Evolutionary conservation across 441 rosid species (phyloP), one percentile per base, ranked within the genome.

Genomic region (Pelargonium cotyledonis): DNA sequence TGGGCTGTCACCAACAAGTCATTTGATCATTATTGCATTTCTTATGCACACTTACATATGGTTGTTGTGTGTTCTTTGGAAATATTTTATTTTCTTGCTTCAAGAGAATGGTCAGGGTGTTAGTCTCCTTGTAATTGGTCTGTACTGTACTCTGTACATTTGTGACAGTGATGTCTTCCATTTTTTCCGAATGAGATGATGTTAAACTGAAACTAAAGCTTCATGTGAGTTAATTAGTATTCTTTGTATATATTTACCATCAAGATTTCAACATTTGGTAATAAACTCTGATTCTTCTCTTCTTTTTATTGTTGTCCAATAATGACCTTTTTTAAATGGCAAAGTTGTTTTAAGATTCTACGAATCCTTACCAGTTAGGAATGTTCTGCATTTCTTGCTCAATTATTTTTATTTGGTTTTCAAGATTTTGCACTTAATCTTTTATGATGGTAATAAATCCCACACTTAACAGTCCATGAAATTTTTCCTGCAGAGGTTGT

Each of bases 401-500:
- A 21, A 44, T 53, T 51, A 21, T 18, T 57, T 1, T 51, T n/a
- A 31, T 14, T 43, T 49, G 57, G 21, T 71, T 53, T 64, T 67
- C 3, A 63, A 55, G 43, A 67, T 3, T 49, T 35, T 14, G 38
- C 10, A 41, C 60, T 65, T 35, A 18, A 11, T 12, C 40, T 35
- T 40, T 16, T 43, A 43, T 55, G 21, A 23, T 51, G 58, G 40
- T 9, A 55, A 64, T 73, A 29, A 51, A 63, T 65, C 3, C 55
- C 38, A 26, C 10, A 19, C 51, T 53, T 19, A 16, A 68, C 55
- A 75, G 69, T 70, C 63, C 44, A n/a, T 51, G 19, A 31, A 35
- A 6, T 69, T 46, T 85, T 14, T 73, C 72, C 67, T 78, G 81
- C 86, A 93, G 97, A 85, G 74, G 88, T 83, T 72, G 89, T 83